Evolutionary conservation across 2,329 filamentous ascomycete species (phyloP).

Genomic region (Salinomyces thailandicus): DNA sequence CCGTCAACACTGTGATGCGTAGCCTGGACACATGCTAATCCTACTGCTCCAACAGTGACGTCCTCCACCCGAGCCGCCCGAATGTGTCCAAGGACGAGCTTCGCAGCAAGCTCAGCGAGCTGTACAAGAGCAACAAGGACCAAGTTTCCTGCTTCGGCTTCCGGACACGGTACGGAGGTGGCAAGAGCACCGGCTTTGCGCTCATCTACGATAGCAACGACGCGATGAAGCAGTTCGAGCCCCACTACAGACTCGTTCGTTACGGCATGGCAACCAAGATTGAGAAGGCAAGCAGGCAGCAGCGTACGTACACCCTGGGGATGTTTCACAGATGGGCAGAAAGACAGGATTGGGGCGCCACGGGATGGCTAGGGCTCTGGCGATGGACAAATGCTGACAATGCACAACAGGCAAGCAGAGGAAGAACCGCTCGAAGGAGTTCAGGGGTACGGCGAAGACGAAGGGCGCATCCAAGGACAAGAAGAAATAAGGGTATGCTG

Average conservation of each 20-base stretch:
- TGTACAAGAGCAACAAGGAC: constrained; percentile 98
- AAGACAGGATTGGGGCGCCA: constrained; percentile 1
- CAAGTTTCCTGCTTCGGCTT: constrained; percentile 97
- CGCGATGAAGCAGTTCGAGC: constrained; percentile 99
- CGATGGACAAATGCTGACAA: constrained; percentile 13
- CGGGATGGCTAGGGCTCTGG: neutral
- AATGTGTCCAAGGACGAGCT: constrained; percentile 99
- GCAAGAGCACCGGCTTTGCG: constrained; percentile 98
- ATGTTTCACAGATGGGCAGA: constrained; percentile 19
- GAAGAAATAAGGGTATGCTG: constrained; percentile 40
- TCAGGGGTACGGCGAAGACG: constrained; percentile 94
- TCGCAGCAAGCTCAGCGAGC: constrained; percentile 80
- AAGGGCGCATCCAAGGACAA: constrained; percentile 82
- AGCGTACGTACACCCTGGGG: constrained; percentile 63
- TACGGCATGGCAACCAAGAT: constrained; percentile 87
- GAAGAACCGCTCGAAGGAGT: constrained; percentile 99
- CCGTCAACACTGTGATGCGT: neutral
- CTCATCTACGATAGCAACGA: constrained; percentile 97
- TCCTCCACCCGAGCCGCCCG: constrained; percentile 96
- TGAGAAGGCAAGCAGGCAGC: constrained; percentile 96
- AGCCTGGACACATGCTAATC: constrained; percentile 13
- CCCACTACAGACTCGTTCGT: constrained; percentile 90
- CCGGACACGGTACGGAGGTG: constrained; percentile 97
- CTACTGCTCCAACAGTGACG: constrained; percentile 56
- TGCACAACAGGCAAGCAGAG: constrained; percentile 82